Conservation (phyloP, 352 stramenopile genomes). For the Pythium oligandrum region DNA sequence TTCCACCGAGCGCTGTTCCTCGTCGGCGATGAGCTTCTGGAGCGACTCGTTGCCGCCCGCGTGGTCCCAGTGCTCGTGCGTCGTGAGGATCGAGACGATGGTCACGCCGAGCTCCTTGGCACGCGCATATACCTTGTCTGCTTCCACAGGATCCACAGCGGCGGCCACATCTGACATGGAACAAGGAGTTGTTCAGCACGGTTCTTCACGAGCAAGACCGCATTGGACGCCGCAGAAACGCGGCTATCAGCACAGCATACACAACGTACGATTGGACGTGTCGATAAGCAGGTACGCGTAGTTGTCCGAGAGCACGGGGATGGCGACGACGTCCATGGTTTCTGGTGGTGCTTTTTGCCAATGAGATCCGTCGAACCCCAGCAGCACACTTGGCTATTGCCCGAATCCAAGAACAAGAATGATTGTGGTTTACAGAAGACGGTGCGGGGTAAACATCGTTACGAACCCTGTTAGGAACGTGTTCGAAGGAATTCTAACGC, state of each 20-base stretch:
- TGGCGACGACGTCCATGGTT: slow-evolving; percentile 62
- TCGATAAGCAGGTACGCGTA: slow-evolving; percentile 90
- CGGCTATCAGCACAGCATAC: too few species aligned
- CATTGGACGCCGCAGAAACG: too few species aligned
- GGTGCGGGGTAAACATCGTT: slow-evolving; percentile 6
- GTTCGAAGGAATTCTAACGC: slow-evolving; percentile 28
- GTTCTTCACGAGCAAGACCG: too few species aligned
- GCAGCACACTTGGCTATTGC: too few species aligned
- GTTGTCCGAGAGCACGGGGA: slow-evolving; percentile 90
- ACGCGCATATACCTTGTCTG: slow-evolving; percentile 64
- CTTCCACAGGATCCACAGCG: slow-evolving; percentile 86
- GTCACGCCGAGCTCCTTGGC: slow-evolving; percentile 52
- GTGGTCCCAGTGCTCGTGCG: slow-evolving; percentile 90
- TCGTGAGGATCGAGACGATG: slow-evolving; percentile 88
- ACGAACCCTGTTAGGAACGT: not conserved
- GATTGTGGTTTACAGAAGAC: not conserved
- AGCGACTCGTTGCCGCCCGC: slow-evolving; percentile 84
- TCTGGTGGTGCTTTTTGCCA: too few species aligned
- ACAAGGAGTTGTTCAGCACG: too few species aligned
- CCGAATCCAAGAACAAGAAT: too few species aligned
- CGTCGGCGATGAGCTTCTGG: slow-evolving; percentile 30
- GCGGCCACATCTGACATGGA: slow-evolving; percentile 50
- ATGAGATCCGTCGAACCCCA: too few species aligned
- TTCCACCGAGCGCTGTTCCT: slow-evolving; percentile 32
- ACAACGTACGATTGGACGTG: slow-evolving; percentile 24